Base-by-base conservation (phyloP, 306 rosid species). In the Vicia faba region DNA sequence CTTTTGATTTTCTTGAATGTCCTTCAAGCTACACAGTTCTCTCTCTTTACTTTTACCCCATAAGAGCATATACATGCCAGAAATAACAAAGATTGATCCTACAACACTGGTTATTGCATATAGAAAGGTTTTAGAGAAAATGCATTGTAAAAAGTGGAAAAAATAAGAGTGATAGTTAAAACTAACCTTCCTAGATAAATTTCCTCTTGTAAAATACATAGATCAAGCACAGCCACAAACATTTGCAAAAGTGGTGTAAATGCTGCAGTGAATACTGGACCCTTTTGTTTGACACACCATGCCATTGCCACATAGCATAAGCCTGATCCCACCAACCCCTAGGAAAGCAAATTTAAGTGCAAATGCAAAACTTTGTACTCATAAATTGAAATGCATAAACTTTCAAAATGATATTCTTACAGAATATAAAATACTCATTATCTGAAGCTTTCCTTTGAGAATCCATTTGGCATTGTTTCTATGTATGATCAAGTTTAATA, bases 251-350 rank as follows among this genome's bases (percentile, higher is more conserved):
- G 75, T 39, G 98, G 96, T 9, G 91, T 80, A 61, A 89, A 89
- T 68, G 98, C 91, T 54, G 93, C 74, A 4, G 98, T 87, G 49
- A 87, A 89, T 55, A 93, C 91, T 49, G 98, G 91, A 16, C 96
- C 96, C 75, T 59, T 84, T 38, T 83, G 85, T 56, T 89, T 92
- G 39, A 92, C 88, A 74, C 96, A 87, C 98, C 98, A 86, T 77
- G 98, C 75, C 96, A 92, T 87, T 57, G 93, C 91, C 74, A 84
- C 98, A 19, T 89, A 92, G 81, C 96, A 84, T 80, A 92, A 61
- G 48, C 91, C 98, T 61, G 98, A 87, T 41, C 96, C 96, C 54
- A 89, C 87, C 64, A 73, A 73, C 14, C 98, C 98, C 98, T 92
- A 73, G 4, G 7, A 45, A 18, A 53, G 16, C 6, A 39, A 39